These are phyloP conservation scores for Suillus spraguei DNA, from an alignment of 768 basidiomycete species.

Conservation along the genomic window DNA sequence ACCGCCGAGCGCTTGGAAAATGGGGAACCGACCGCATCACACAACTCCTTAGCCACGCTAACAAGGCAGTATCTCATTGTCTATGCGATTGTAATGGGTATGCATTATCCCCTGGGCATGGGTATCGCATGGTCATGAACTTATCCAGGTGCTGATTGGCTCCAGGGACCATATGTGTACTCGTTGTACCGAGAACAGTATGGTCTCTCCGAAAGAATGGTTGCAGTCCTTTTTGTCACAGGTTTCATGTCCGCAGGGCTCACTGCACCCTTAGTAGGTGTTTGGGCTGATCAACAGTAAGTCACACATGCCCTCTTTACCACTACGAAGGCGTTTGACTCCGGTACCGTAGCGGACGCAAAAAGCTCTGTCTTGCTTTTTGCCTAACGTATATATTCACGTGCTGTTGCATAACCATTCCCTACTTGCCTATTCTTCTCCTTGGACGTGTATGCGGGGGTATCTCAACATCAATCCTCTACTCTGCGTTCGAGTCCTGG, in stretches of 20 bases:
- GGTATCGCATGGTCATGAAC: neutral
- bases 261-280: conserved; percentile 70
- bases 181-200: conserved; percentile 75
- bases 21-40: conserved; percentile 26
- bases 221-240: conserved; percentile 76
- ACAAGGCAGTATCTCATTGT: conserved; percentile 62
- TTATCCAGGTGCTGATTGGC: conserved; percentile 68
- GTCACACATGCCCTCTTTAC: conserved; percentile 25
- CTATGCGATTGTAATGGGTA: conserved; percentile 76
- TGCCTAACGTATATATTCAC: conserved; percentile 65
- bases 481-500: conserved; percentile 80
- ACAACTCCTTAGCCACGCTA: conserved; percentile 32
- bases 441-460: conserved; percentile 69
- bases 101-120: conserved; percentile 20
- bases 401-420: conserved; percentile 61
- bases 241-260: conserved; percentile 74
- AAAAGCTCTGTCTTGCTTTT: conserved; percentile 68
- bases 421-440: conserved; percentile 59
- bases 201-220: conserved; percentile 57
- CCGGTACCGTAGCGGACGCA: conserved; percentile 54
- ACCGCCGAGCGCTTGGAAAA: conserved; percentile 33
- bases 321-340: conserved; percentile 5
- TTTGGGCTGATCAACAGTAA: conserved; percentile 78
- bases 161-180: conserved; percentile 81
- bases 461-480: conserved; percentile 73